Conservation (phyloP, 345 rosid species). For the Eucalyptus fibrosa region DNA sequence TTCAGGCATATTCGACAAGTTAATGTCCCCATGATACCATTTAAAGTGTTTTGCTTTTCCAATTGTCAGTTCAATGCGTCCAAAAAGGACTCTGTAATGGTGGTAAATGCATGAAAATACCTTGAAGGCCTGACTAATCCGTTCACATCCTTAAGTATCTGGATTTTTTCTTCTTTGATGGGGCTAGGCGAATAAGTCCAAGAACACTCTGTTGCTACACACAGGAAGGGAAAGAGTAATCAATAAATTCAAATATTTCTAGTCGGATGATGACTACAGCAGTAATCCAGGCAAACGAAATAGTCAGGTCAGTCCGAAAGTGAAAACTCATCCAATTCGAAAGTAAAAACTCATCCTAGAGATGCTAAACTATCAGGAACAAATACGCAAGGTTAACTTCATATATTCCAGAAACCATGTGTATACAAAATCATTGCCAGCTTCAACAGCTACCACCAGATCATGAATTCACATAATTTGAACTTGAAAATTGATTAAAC, state of each 20-base stretch:
- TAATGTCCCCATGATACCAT: neutral
- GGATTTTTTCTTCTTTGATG: neutral
- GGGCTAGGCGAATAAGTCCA: neutral
- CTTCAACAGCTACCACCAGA: neutral
- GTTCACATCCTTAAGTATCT: neutral
- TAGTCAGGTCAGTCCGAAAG: neutral
- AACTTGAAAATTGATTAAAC: neutral
- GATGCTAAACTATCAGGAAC: neutral
- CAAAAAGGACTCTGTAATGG: neutral
- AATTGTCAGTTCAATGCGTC: neutral
- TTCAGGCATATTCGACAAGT: neutral
- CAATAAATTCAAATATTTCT: neutral
- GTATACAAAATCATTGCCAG: neutral
- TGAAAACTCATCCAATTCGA: neutral
- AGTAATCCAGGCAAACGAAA: neutral
- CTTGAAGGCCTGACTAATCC: neutral
- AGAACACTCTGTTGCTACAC: neutral
- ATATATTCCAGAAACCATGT: neutral
- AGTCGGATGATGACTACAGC: neutral
- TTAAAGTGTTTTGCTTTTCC: neutral
- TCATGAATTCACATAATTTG: neutral
- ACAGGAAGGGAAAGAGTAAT: neutral
- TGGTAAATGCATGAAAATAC: neutral
- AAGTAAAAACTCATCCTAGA: neutral
- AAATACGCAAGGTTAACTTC: neutral